Conservation (phyloP, 192 early-diverging fungal genomes). For the Coemansia umbellata region DNA sequence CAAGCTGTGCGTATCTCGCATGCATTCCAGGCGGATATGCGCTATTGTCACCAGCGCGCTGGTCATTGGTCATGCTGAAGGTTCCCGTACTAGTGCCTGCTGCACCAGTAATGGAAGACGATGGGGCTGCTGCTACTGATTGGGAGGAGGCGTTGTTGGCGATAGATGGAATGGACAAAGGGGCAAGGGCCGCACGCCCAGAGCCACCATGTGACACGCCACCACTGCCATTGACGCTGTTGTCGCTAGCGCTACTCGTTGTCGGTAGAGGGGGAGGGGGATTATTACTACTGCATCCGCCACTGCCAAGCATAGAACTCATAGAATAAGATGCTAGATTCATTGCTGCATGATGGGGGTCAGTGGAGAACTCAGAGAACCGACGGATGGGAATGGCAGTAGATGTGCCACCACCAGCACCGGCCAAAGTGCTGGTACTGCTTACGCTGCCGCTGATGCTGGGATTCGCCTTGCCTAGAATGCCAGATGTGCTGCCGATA, state of each 20-base stretch:
- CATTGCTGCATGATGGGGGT: constrained; percentile 10
- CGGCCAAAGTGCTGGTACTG: constrained; percentile 13
- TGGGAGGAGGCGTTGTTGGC: constrained; percentile 6
- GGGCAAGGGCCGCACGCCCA: background rate
- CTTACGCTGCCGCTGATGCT: constrained; percentile 20
- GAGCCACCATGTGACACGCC: constrained; percentile 22
- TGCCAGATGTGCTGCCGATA: background rate
- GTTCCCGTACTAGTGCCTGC: background rate
- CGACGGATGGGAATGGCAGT: constrained; percentile 14
- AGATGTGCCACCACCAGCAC: background rate
- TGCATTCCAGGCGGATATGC: constrained; percentile 4
- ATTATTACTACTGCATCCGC: background rate
- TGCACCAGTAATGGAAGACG: too few relatives aligned
- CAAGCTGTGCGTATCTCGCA: constrained; percentile 23
- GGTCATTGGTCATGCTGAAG: background rate
- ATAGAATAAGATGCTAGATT: constrained; percentile 30
- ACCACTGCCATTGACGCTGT: constrained; percentile 12
- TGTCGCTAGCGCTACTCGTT: too few relatives aligned
- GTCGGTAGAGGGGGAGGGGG: too few relatives aligned
- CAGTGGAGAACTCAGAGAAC: constrained; percentile 26
- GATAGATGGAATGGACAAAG: background rate
- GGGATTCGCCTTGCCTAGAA: background rate
- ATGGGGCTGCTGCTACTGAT: background rate
- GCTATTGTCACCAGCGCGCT: background rate
- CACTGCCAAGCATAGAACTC: constrained; percentile 12